Evolutionary conservation across 1,284 basidiomycete species (phyloP), one percentile per base, ranked within the genome.

Genomic region (Porogramme epimiltina): DNA sequence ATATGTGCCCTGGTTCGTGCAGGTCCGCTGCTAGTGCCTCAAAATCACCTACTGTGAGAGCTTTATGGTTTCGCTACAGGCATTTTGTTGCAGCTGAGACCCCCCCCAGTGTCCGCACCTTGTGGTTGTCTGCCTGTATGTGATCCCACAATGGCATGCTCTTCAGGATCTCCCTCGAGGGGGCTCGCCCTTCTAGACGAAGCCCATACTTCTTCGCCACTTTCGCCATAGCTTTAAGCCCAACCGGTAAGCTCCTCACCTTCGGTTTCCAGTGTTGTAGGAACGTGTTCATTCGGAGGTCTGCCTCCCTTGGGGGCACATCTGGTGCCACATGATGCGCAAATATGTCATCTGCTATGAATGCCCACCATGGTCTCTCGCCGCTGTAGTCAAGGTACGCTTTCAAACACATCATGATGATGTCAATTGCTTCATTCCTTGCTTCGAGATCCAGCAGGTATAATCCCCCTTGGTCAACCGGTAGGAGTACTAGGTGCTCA

Each of bases 61-160:
- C 4, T 13, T 3, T 11, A 23, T 55, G 54, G 1, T 33, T 42
- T 0, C 23, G 3, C 13, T 20, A 16, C 3, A 31, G 28, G 34
- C 10, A 18, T 31, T 8, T 15, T 8, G 15, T 15, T 37, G 5
- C 13, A 37, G 8, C 8, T 6, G 50, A 49, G 0, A 4, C 2
- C 1, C 5, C 9, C 0, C 22, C 40, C 0, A 52, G 36, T 9
- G 6, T 24, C 0, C 25, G 9, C 16, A 36, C 18, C 0, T n/a
- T 11, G 1, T n/a, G n/a, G n/a, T 5, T n/a, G 8, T 37, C 28
- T 13, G 1, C 28, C 5, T 39, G 13, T 1, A 13, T 0, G 45
- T 66, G 65, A 34, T 62, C 56, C 62, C 65, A 70, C 4, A 64
- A 52, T 0, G 68, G 68, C 0, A 69, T 48, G 0, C 10, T 2